Conservation (phyloP, 176 grass and related monocot genomes). For the Elymus sibiricus region DNA sequence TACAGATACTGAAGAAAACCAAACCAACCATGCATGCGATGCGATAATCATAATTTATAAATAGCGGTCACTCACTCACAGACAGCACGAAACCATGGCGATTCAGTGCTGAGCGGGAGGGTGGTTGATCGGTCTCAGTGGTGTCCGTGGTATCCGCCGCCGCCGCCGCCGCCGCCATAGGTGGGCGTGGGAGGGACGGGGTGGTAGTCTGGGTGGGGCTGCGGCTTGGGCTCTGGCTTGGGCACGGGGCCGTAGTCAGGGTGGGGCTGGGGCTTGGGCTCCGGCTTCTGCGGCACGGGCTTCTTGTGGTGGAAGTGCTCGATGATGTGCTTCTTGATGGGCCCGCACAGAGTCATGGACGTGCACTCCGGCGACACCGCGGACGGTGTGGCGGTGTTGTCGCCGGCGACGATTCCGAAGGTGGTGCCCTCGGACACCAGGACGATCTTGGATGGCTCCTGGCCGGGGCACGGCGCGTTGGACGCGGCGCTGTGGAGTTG, state of each 20-base stretch:
- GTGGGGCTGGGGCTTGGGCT: background rate
- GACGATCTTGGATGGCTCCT: conserved; percentile 22
- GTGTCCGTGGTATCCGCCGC: background rate
- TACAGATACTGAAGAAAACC: too few species aligned
- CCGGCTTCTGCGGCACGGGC: background rate
- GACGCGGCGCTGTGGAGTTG: conserved; percentile 16
- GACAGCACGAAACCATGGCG: background rate
- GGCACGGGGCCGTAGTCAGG: background rate
- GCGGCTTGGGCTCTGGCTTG: background rate
- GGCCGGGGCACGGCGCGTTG: conserved; percentile 1
- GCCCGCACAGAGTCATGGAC: conserved; percentile 1
- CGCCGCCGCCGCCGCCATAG: background rate
- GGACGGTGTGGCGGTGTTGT: background rate
- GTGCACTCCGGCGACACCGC: background rate
- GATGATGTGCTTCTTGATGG: background rate
- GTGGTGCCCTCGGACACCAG: background rate
- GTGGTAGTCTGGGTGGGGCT: background rate
- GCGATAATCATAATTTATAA: background rate
- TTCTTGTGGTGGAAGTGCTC: conserved; percentile 17
- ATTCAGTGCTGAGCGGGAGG: background rate
- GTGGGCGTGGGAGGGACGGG: background rate
- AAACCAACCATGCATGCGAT: background rate
- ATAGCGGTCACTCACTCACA: background rate
- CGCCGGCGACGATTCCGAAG: conserved; percentile 5
- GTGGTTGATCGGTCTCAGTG: background rate